Conservation (phyloP, 345 rosid genomes). For the Rhizophora mangle region DNA sequence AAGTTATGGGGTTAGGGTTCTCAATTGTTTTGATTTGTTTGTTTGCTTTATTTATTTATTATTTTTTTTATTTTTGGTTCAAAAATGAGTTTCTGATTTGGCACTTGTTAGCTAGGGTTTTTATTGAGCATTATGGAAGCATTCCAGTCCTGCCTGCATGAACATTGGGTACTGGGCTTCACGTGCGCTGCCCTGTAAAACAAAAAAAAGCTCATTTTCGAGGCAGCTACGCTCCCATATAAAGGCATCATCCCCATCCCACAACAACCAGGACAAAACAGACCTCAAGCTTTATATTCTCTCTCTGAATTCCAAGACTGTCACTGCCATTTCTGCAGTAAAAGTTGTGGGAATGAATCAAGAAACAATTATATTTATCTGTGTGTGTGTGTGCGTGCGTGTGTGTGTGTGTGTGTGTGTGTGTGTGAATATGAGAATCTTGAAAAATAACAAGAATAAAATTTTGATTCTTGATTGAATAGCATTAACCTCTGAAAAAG, state of each 20-base stretch:
- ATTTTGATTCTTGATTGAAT: too few species aligned
- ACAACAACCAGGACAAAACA: slow-evolving; percentile 21
- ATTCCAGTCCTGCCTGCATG: slow-evolving; percentile 20
- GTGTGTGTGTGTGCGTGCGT: too few species aligned
- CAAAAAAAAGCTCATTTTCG: slow-evolving; percentile 42
- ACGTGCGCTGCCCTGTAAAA: slow-evolving; percentile 53
- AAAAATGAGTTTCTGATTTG: not conserved
- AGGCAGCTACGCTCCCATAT: slow-evolving; percentile 41
- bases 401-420: too few species aligned
- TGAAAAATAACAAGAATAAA: too few species aligned
- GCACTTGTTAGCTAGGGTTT: slow-evolving; percentile 30
- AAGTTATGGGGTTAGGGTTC: slow-evolving; percentile 34
- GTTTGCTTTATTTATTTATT: too few species aligned
- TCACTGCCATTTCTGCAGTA: not conserved
- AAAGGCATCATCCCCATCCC: slow-evolving; percentile 10
- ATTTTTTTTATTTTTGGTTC: not conserved
- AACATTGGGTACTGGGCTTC: slow-evolving; percentile 55
- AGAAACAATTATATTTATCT: too few species aligned
- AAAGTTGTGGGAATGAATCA: too few species aligned
- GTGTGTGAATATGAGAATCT: too few species aligned
- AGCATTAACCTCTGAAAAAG: too few species aligned
- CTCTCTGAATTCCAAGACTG: slow-evolving; percentile 11
- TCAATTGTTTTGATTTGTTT: slow-evolving; percentile 18
- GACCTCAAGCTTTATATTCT: slow-evolving; percentile 2
- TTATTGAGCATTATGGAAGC: slow-evolving; percentile 23